phyloP scores from a whole-genome alignment of 2,329 filamentous ascomycete genomes.

The Emmonsiellopsis sp. region DNA sequence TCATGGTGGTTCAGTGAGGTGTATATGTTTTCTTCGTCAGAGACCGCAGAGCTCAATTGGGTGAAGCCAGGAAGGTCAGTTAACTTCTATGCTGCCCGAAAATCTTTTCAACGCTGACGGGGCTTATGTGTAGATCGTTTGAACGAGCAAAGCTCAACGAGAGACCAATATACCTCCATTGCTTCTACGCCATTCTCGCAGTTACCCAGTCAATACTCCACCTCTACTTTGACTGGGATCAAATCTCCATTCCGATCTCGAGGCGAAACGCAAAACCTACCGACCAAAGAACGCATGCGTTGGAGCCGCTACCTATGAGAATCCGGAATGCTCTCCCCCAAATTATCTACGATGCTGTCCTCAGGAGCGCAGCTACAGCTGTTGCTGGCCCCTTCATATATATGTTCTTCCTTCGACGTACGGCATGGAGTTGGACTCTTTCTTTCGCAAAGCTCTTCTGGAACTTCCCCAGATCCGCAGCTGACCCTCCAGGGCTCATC shows the following conservation, averaged over 20 bases:
- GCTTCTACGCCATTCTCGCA: slow-evolving; percentile 60
- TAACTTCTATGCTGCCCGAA: background rate
- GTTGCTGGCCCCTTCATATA: slow-evolving; percentile 51
- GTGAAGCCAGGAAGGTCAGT: slow-evolving; percentile 60
- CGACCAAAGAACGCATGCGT: slow-evolving; percentile 28
- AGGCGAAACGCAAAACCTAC: slow-evolving; percentile 24
- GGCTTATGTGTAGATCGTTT: slow-evolving; percentile 29
- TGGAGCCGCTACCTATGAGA: slow-evolving; percentile 28
- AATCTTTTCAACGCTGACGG: background rate
- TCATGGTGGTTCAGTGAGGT: slow-evolving; percentile 72
- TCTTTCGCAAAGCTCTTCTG: slow-evolving; percentile 63
- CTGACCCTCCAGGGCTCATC: slow-evolving; percentile 45
- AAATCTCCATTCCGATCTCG: slow-evolving; percentile 45
- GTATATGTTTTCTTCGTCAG: slow-evolving; percentile 63
- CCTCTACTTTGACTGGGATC: slow-evolving; percentile 64
- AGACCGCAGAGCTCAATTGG: slow-evolving; percentile 57
- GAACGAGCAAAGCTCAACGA: slow-evolving; percentile 77
- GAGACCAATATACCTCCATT: slow-evolving; percentile 69
- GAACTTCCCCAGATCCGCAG: slow-evolving; percentile 63
- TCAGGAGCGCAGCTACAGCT: slow-evolving; percentile 31
- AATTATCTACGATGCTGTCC: slow-evolving; percentile 24
- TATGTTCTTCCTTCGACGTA: slow-evolving; percentile 50
- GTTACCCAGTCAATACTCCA: slow-evolving; percentile 61
- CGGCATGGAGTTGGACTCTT: slow-evolving; percentile 62
- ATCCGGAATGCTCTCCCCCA: slow-evolving; percentile 27